Conservation (phyloP, 2,329 filamentous ascomycete genomes). For the Ophiocordyceps robertsii region DNA sequence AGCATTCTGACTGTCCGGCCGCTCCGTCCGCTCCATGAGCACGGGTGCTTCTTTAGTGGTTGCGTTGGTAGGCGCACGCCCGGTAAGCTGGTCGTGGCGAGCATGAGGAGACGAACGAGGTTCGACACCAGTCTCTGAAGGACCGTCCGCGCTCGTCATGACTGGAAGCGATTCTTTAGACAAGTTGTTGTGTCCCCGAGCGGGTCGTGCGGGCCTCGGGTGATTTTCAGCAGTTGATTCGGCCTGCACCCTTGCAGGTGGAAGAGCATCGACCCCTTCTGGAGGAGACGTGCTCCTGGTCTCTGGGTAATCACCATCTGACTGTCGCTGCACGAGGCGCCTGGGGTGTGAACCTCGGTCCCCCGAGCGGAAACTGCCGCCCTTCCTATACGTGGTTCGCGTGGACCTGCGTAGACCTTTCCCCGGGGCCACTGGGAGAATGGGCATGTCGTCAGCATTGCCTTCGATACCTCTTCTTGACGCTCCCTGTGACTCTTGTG, state of each 20-base stretch:
- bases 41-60: conserved; percentile 53
- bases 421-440: conserved; percentile 65
- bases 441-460: conserved; percentile 63
- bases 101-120: conserved; percentile 7
- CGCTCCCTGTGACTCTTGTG: conserved; percentile 38
- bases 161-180: conserved; percentile 27
- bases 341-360: conserved; percentile 65
- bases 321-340: conserved; percentile 47
- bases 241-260: conserved; percentile 51
- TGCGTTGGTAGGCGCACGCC: conserved; percentile 16
- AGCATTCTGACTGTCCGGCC: conserved; percentile 10
- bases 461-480: conserved; percentile 26
- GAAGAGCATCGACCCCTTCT: conserved; percentile 34
- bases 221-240: conserved; percentile 54
- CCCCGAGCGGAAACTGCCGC: conserved; percentile 71
- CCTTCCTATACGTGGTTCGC: conserved; percentile 74
- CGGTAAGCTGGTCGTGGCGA: conserved; percentile 18
- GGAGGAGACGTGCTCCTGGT: conserved; percentile 18
- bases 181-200: conserved; percentile 31
- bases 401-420: conserved; percentile 80
- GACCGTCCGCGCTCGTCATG: conserved; percentile 30
- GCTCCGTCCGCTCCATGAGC: conserved; percentile 12
- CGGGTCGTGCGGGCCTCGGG: conserved; percentile 39
- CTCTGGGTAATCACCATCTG: conserved; percentile 38
- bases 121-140: conserved; percentile 5